Base-by-base conservation (phyloP, 2,329 filamentous ascomycete genomes). In the Fusarium sacchari region DNA sequence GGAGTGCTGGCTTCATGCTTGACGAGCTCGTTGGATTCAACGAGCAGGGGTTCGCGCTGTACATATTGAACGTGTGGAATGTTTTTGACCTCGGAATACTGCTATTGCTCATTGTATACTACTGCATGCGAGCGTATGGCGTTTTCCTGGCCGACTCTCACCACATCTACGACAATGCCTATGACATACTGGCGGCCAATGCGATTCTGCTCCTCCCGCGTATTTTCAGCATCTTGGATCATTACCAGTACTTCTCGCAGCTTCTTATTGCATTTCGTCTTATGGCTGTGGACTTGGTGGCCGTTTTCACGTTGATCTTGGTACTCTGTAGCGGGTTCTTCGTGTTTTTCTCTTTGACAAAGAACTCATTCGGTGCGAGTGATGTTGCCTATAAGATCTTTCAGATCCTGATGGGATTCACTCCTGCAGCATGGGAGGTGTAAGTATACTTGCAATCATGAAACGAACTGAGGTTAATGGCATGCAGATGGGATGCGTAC, bases 61-160 rank as follows among this genome's bases (percentile, higher is more conserved):
- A 98, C 83, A 94, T 98, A 78, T 96, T 98, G 91, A 97, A 94
- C 81, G 96, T 98, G 81, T 98, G 96, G 96, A 98, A 98, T 81
- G 90, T 95, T 42, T 97, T 98, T 81, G 96, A 98, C 79, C 86
- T 98, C 42, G 95, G 95, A 14, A 98, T 98, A 60, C 84, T 98
- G 59, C 84, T 97, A 30, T 86, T 98, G 69, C 90, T 98, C 76
- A 91, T 97, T 77, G 89, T 94, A 62, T 98, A 98, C 84, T 97
- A 97, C 81, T 93, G 93, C 77, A 91, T 98, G 84, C 91, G 96
- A 63, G 88, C 96, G 20, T 97, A 97, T 78, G 94, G 95, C 26
- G 92, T 97, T 58, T 91, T 97, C 67, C 86, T 97, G 75, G 90
- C 94, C 4, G 93, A 95, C 74, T 88, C 91, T 53, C 88, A 92